Evolutionary conservation across 345 rosid species (phyloP), one percentile per base, ranked within the genome.

Genomic region (Populus simonii): DNA sequence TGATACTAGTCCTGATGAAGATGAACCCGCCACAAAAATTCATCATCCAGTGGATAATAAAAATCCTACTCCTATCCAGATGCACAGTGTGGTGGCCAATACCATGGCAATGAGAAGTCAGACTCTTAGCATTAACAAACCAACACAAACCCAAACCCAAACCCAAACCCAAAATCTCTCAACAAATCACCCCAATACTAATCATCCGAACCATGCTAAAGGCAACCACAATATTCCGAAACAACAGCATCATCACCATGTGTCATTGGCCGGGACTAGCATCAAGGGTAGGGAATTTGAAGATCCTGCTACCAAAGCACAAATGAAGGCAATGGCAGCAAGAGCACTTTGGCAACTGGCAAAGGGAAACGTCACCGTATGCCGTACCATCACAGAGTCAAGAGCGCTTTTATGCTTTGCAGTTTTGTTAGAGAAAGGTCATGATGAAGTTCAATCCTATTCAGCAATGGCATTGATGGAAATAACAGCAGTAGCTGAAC

Each of bases 251-350:
- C 74, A 57, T 12, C 29, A 11, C 13, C 70, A 13, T 61, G 72
- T 41, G 79, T 82, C 74, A 7, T 57, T 82, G 8, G 70, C 79
- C 1, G 81, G 85, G 69, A 75, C 85, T 31, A 82, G 85, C 79
- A 82, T 82, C 51, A 75, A 78, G 38, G 79, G 81, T 23, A 74
- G 85, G 76, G 85, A 82, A 75, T 75, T 25, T 7, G 85, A 82
- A 71, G 82, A 78, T 13, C 79, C 82, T 0, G 82, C 73, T 2
- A 75, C 85, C 17, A 82, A 82, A 66, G 76, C 85, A 39, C 72
- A 74, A 23, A 82, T 82, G 85, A 82, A 82, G 61, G 85, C 85
- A 7, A 82, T 82, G 85, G 81, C 85, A 27, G 85, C 85, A 8
- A 74, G 79, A 57, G 82, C 85, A 74, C 76, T 82, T 22, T 82